These are phyloP conservation scores for Penicillium turbatum DNA, from an alignment of 495 filamentous ascomycete species.

Conservation along the genomic window DNA sequence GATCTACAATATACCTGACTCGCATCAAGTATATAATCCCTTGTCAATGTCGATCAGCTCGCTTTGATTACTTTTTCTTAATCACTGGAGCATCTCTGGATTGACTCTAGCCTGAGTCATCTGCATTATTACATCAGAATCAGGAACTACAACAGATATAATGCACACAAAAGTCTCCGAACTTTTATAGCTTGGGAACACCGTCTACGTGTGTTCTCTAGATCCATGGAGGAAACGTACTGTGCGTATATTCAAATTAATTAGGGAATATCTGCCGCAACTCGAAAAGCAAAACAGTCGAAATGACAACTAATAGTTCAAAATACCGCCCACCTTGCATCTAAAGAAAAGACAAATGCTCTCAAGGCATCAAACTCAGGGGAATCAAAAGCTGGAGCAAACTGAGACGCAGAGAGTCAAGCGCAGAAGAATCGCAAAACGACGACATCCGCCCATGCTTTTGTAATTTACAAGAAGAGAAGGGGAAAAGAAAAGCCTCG, in stretches of 20 bases:
- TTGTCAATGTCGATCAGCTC: background rate
- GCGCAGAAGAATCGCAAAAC: constrained; percentile 20
- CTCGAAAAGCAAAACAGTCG: constrained; percentile 6
- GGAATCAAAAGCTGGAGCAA: constrained; percentile 22
- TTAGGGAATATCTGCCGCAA: constrained; percentile 22
- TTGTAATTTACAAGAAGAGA: constrained; percentile 42
- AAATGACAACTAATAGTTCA: constrained; percentile 8
- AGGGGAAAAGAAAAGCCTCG: constrained; percentile 7
- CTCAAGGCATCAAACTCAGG: constrained; percentile 13
- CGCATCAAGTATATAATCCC: background rate
- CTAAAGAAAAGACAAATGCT: constrained; percentile 18
- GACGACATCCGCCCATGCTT: constrained; percentile 39
- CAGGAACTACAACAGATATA: background rate
- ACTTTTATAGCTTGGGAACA: too few species aligned
- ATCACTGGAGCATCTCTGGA: background rate
- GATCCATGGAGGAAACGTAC: background rate
- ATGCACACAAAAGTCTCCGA: background rate
- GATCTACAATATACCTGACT: background rate
- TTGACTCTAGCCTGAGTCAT: background rate
- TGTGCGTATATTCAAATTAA: constrained; percentile 7
- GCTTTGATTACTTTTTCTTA: background rate
- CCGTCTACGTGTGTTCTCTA: background rate
- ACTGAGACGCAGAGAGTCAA: constrained; percentile 21
- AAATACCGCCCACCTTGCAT: constrained; percentile 24
- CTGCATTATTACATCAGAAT: constrained; percentile 17